Base-by-base conservation (phyloP, 2,329 filamentous ascomycete genomes). In the Colletotrichum sp. region DNA sequence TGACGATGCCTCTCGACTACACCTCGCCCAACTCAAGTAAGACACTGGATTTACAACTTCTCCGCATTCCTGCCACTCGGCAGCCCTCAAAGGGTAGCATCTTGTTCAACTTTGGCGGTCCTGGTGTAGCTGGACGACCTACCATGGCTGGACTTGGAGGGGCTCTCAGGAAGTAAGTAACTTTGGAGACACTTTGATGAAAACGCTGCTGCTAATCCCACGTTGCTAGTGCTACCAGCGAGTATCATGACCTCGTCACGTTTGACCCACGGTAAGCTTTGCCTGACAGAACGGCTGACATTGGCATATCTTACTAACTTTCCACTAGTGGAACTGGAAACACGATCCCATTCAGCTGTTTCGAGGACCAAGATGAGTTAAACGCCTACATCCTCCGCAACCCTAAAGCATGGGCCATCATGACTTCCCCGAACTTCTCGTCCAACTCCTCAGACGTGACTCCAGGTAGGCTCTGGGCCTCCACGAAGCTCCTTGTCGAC, bases 1-100 rank as follows among this genome's bases (percentile, higher is more conserved):
- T 87, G 18, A 64, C 77, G 0, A 86, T 87, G 0, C 86, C 86
- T 4, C 81, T 87, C 5, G 86, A 87, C 76, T 87, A 88, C 66
- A 82, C 81, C 1, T 65, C 80, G 8, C n/a, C 58, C 2, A 67
- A 78, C 32, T 79, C 78, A 9, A 78, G 73, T 25, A 72, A 81
- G 43, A 83, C 71, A 2, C 34, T 78, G 13, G 30, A 70, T 2
- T 64, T 78, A 5, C 61, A 70, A 5, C 25, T 78, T 18, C 55
- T 75, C 15, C 66, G 62, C 4, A 55, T 77, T 36, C 69, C 71
- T 4, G 76, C 78, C 1, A 48, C 74, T 4, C 76, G 77, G 25
- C 67, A 77, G 48, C 78, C 79, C 5, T 77, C 75, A 6, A 80
- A 80, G 55, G 81, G 82, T 3, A 83, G 79, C 70, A 83, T 83